These are phyloP conservation scores for Lycium barbarum DNA, from an alignment of 257 asterid species.

Conservation along the genomic window DNA sequence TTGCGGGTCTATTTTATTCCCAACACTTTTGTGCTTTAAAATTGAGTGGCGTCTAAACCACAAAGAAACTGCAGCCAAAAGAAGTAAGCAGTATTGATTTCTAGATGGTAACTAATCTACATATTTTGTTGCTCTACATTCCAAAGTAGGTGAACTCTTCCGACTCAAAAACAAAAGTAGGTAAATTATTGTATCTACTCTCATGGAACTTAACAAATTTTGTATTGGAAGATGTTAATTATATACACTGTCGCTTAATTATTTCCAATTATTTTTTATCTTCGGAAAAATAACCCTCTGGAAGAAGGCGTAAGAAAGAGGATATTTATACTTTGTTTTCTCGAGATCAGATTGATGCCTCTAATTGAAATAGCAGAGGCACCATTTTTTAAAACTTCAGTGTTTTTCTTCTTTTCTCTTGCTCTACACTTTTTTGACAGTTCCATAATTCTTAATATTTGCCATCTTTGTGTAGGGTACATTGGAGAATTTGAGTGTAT, in stretches of 20 bases:
- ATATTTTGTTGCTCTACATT: constrained; percentile 12
- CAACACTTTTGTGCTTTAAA: not conserved
- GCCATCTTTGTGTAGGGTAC: constrained; percentile 13
- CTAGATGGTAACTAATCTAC: not conserved
- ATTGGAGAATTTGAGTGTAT: constrained; percentile 31
- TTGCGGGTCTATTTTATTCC: no score
- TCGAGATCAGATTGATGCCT: not conserved
- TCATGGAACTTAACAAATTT: not conserved
- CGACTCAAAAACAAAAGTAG: not conserved
- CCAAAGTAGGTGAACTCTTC: constrained; percentile 3
- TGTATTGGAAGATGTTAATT: not conserved
- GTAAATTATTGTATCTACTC: constrained; percentile 1
- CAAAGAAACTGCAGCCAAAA: constrained; percentile 7
- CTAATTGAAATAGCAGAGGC: not conserved
- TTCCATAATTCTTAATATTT: not conserved
- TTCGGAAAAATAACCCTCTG: not conserved
- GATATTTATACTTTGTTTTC: not conserved
- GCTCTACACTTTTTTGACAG: not conserved
- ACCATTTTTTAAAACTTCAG: not conserved
- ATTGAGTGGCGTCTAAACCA: constrained; percentile 6
- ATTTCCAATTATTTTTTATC: not conserved
- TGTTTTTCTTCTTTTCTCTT: constrained; percentile 3
- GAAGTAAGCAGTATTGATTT: not conserved
- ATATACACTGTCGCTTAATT: not conserved
- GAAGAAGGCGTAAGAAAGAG: constrained; percentile 22